Conservation (phyloP, 805 yeast genomes). For the Alloascoidea africana region DNA sequence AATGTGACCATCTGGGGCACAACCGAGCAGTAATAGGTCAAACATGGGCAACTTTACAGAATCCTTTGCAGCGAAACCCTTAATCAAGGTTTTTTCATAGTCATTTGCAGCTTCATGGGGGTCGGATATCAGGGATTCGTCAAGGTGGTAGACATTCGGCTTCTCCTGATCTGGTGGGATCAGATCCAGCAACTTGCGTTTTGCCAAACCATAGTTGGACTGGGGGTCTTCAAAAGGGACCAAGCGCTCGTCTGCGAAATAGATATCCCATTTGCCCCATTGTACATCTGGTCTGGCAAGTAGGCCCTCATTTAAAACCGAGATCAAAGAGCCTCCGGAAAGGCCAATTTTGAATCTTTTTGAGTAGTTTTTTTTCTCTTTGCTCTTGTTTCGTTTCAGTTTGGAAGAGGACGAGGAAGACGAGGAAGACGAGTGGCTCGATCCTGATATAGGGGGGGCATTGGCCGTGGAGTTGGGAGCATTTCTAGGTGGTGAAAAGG, state of each 20-base stretch:
- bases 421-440: too few relatives aligned
- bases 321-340: conserved; percentile 84
- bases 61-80: conserved; percentile 91
- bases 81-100: conserved; percentile 75
- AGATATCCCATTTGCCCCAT: conserved; percentile 93
- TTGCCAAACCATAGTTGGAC: conserved; percentile 80
- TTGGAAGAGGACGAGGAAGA: too few relatives aligned
- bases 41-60: conserved; percentile 92
- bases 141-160: conserved; percentile 76
- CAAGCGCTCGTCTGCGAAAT: conserved; percentile 90
- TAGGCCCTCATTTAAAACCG: conserved; percentile 77
- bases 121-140: conserved; percentile 45
- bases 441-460: too few relatives aligned
- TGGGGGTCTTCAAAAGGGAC: conserved; percentile 77
- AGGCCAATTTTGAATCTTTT: conserved; percentile 80
- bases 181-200: conserved; percentile 63
- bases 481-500: too few relatives aligned
- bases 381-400: too few relatives aligned
- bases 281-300: conserved; percentile 59
- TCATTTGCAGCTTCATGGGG: conserved; percentile 84
- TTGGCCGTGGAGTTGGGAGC: too few relatives aligned
- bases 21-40: conserved; percentile 80
- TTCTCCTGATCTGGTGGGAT: conserved; percentile 31
- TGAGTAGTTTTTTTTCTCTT: not conserved
- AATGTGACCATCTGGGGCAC: conserved; percentile 98